Evolutionary conservation across 2,329 filamentous ascomycete genomes (phyloP), one percentile per base, ranked within the genome.

Genomic region (Ascochyta clinopodiicola): DNA sequence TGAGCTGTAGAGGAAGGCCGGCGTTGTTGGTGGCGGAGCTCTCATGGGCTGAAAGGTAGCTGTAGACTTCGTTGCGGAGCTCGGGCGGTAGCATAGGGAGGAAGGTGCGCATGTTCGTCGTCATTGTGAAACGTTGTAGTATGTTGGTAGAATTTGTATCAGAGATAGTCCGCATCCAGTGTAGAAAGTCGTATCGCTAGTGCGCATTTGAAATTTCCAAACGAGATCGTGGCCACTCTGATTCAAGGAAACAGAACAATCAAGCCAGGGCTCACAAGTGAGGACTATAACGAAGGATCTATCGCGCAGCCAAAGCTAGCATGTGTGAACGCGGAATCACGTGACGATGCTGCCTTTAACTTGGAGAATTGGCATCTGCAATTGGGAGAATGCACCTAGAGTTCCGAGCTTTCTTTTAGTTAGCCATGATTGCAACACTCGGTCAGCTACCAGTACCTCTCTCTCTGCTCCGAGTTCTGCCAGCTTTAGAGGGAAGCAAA

Each of bases 11-110:
- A 1, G 67, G 68, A 21, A 72, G 59, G 17, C 52, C 48, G 4
- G 25, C 22, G 42, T 51, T 67, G 13, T 50, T 57, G 7, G 59
- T 31, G 3, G 40, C 36, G 29, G n/a, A 39, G 19, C 34, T 17
- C 3, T 43, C 17, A 25, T 51, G 19, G 21, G 56, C 35, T 1
- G 63, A 62, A 24, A 67, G 62, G 35, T 69, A 60, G 27, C 54
- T 40, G 59, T 71, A 74, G 31, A 74, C 54, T 32, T 69, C 59
- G 48, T 71, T 68, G 13, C 71, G 67, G 5, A 73, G 61, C 27
- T 74, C 71, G 2, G 70, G 63, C 8, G 71, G 71, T 19, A 73
- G 62, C 32, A 44, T 29, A 1, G 66, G 63, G 27, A 73, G 55
- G 15, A 74, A 62, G 7, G 55, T 24, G 7, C 59, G 60, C 43